Evolutionary conservation across 768 basidiomycete species (phyloP).

Genomic region (Serendipita sp.): DNA sequence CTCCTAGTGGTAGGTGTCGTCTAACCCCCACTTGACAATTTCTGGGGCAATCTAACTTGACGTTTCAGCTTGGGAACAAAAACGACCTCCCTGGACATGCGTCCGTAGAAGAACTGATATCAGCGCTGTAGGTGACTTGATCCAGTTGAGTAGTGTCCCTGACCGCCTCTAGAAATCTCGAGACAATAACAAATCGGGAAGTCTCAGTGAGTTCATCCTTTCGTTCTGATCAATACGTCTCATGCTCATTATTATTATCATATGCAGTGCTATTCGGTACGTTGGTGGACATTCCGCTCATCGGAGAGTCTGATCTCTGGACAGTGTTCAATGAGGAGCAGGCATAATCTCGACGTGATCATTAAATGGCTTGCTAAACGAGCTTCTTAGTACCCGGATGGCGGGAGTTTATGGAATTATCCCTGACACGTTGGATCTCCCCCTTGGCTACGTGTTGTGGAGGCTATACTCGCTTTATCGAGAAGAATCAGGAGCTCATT

Average conservation of each 20-base stretch:
- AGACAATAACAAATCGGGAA: conserved; percentile 62
- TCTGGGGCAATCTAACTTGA: neutral
- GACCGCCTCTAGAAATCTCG: conserved; percentile 38
- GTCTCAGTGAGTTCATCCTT: conserved; percentile 52
- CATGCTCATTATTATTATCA: conserved; percentile 2
- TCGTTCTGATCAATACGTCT: neutral
- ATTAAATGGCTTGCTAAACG: conserved; percentile 4
- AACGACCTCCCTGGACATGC: conserved; percentile 70
- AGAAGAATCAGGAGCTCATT: too few relatives aligned
- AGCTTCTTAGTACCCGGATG: neutral
- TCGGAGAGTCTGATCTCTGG: neutral
- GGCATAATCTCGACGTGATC: conserved; percentile 66
- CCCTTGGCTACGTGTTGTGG: too few relatives aligned
- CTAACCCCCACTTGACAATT: neutral
- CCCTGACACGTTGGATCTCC: too few relatives aligned
- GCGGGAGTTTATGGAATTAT: too few relatives aligned
- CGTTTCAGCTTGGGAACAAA: conserved; percentile 70
- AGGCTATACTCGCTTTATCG: too few relatives aligned
- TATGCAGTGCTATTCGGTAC: conserved; percentile 61
- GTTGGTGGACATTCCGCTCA: conserved; percentile 13
- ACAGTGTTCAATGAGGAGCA: conserved; percentile 92
- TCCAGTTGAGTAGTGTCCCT: conserved; percentile 1
- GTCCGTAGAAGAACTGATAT: conserved; percentile 70
- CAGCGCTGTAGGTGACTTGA: conserved; percentile 38
- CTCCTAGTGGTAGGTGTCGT: conserved; percentile 53